Percentiles rank a stretch among this genome's conserved stretches.
Conservation (phyloP, 2,329 filamentous ascomycete genomes). For the Neonectria faginata region DNA sequence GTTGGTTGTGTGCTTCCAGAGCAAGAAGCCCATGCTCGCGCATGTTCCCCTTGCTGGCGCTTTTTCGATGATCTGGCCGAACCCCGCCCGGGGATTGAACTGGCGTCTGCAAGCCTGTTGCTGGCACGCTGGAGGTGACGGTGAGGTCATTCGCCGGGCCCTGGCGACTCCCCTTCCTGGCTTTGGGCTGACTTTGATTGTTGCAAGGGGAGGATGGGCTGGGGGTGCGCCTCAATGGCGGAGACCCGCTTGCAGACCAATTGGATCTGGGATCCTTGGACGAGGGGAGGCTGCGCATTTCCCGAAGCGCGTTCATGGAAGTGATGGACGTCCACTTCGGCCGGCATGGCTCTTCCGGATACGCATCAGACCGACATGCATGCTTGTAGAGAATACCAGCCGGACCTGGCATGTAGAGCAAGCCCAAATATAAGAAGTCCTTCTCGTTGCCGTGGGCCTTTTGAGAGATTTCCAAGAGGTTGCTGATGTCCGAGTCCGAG, state of each 20-base stretch:
- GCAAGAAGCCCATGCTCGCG: not conserved
- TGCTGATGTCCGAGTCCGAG: not conserved
- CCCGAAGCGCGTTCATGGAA: not conserved
- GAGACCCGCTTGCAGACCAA: not conserved
- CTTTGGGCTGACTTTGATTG: not conserved
- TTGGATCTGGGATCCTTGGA: not conserved
- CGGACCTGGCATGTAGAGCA: not conserved
- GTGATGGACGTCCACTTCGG: not conserved
- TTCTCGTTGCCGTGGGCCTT: not conserved
- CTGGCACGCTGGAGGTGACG: not conserved
- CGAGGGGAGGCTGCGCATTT: not conserved
- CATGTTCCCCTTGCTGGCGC: not conserved
- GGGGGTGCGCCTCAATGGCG: not conserved
- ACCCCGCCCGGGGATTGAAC: not conserved
- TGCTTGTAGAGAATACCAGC: not conserved
- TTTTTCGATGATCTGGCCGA: not conserved
- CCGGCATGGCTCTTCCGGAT: not conserved
- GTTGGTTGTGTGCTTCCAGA: not conserved
- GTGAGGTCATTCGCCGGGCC: not conserved
- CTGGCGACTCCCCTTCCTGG: not conserved
- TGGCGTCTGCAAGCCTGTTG: not conserved
- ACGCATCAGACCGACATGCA: not conserved
- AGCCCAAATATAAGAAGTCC: not conserved
- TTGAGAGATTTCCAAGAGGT: not conserved
- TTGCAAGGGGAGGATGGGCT: not conserved